Base-by-base conservation (phyloP, 345 rosid species). In the Eucalyptus pauciflora region DNA sequence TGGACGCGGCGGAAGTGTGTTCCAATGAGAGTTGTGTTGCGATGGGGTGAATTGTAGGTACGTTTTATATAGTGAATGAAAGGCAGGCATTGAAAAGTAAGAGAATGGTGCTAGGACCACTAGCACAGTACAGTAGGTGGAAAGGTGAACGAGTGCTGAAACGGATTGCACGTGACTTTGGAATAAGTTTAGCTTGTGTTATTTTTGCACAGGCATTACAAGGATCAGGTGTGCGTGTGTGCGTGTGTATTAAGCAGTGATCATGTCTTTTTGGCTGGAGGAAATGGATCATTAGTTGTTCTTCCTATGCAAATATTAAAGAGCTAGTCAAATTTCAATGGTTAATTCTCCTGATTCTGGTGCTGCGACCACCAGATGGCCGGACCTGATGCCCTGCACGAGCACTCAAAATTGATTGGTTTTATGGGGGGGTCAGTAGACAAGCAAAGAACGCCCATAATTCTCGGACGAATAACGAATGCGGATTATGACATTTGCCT, bases 101-200 rank as follows among this genome's bases (percentile, higher is more conserved):
- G 88, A 52, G 85, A 50, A 51, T 60, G 87, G 86, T 85, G 83
- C 45, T 46, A 88, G 93, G 95, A 92, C 93, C 94, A 92, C 92
- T n/a, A 24, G 88, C 83, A 71, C 27, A 76, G 83, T 76, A 76
- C 83, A 76, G 48, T 76, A 20, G 83, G 48, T 76, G 83, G 83
- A 37, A 76, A 76, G 48, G 83, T 20, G 48, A 76, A 76, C 24
- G 15, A 41, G 83, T 20, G 48, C 48, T 37, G 48, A 69, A 69
- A 16, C 5, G 24, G 80, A 76, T 76, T 76, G 83, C 83, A 20
- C 6, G 83, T 76, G 83, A 20, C 48, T 76, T 76, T 76, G 29
- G 83, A 76, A 76, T 76, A 37, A 41, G 48, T 45, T 76, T 41
- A 76, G 22, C 83, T 20, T 20, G 48, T 41, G 83, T 76, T 22